Base-by-base conservation (phyloP, 495 filamentous ascomycete species). In the Tuber indicum region DNA sequence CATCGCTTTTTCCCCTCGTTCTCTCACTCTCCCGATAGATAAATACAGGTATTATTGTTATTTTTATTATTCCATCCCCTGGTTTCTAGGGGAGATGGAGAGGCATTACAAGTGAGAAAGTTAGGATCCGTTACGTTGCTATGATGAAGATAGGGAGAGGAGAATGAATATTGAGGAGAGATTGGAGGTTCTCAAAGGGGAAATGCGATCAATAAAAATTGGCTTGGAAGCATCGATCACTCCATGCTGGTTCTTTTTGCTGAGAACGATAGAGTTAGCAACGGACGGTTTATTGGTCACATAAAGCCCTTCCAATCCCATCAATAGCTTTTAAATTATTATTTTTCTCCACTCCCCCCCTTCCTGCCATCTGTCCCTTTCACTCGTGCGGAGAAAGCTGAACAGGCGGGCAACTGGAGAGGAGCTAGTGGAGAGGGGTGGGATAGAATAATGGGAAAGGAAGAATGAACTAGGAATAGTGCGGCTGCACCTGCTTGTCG, bases 321-420 rank as follows among this genome's bases (percentile, higher is more conserved):
- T 66, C 58, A 66, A 32, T 66, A 12, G 26, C 58, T 14, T 66
- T 32, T 32, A 66, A 66, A 32, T 66, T 66, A 16, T 66, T 62
- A 32, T 16, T 6, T 66, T 14, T 6, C 7, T 6, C 52, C 1
- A 44, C 32, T 14, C 52, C 78, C 74, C 74, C 75, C 71, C 73
- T 74, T 78, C 79, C 78, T 80, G 71, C 74, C 73, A 75, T 75
- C 76, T 71, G n/a, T 77, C 72, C 69, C 74, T 75, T 39, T 72
- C 69, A 44, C 75, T 26, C 69, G 70, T 79, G 78, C 77, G 78
- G 78, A 80, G 78, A 80, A 66, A 80, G 77, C 78, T 80, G 78
- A 80, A 42, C 43, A 74, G n/a, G n/a, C 26, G 58, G 26, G n/a
- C 58, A 72, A 76, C 70, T 49, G 71, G 70, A 77, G 75, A 72